Conservation (phyloP, 163 green algal genomes). For the Chloromonas sp. region DNA sequence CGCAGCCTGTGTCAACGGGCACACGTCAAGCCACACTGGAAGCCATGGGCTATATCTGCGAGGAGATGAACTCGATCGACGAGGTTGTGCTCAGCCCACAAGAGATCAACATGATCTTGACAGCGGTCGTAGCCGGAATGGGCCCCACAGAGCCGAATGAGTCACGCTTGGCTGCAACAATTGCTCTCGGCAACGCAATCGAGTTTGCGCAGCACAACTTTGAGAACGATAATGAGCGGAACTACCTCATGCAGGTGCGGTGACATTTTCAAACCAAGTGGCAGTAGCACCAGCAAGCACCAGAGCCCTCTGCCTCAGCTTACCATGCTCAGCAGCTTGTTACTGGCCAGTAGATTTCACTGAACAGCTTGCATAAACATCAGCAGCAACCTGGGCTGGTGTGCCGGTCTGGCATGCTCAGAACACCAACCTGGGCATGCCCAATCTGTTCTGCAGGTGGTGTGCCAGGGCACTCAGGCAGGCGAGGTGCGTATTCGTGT, state of each 20-base stretch:
- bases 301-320: too few relatives aligned
- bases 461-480: constrained; percentile 80
- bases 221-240: constrained; percentile 85
- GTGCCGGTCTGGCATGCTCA: too few relatives aligned
- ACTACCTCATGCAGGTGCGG: constrained; percentile 91
- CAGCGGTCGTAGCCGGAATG: constrained; percentile 90
- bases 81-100: constrained; percentile 80
- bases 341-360: too few relatives aligned
- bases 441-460: constrained; percentile 43
- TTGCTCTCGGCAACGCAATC: constrained; percentile 89
- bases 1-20: constrained; percentile 31
- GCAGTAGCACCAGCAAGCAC: too few relatives aligned
- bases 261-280: too few relatives aligned
- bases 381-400: too few relatives aligned
- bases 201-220: constrained; percentile 96
- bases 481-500: constrained; percentile 65
- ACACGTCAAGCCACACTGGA: constrained; percentile 83
- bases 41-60: constrained; percentile 92
- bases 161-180: constrained; percentile 86
- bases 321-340: too few relatives aligned
- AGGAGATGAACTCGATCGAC: constrained; percentile 82
- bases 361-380: too few relatives aligned
- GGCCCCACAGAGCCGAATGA: constrained; percentile 71
- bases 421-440: too few relatives aligned
- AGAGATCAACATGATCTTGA: constrained; percentile 92